A percentile compares a stretch with the other conserved stretches of the same genome.
Conservation (phyloP, 2,329 filamentous ascomycete species). For the Tolypocladium album region DNA sequence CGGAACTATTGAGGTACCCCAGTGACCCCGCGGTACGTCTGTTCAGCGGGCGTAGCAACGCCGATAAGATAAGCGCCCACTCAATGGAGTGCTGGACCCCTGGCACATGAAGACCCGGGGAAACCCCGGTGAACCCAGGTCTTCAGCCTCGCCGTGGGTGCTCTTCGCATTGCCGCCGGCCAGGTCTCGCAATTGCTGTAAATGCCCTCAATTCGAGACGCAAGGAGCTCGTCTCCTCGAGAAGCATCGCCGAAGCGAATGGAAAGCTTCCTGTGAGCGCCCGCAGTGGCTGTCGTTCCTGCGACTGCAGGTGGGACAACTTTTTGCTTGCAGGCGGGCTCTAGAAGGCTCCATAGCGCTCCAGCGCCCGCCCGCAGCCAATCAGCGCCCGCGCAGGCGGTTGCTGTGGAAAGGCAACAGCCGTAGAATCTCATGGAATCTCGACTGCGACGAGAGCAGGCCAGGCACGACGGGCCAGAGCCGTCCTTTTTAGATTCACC, state of each 20-base stretch:
- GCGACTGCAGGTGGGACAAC: background rate
- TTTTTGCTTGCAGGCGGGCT: background rate
- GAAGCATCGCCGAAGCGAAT: background rate
- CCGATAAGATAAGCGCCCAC: background rate
- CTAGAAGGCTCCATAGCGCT: conserved; percentile 15
- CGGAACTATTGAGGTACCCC: background rate
- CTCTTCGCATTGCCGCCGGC: background rate
- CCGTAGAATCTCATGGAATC: conserved; percentile 37
- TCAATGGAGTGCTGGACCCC: background rate
- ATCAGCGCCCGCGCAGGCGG: conserved; percentile 11
- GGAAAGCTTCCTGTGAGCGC: background rate
- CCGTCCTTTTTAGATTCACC: conserved; percentile 25
- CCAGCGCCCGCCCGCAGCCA: conserved; percentile 9
- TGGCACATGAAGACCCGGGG: background rate
- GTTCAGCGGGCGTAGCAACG: no score
- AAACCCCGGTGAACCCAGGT: background rate
- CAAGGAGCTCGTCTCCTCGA: background rate
- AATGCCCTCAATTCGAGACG: background rate
- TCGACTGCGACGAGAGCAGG: conserved; percentile 17
- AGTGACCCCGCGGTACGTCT: no score
- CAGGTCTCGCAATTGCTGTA: background rate
- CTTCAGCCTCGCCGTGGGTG: background rate
- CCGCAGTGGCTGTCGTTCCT: background rate
- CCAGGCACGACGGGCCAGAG: conserved; percentile 6
- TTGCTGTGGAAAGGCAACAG: conserved; percentile 16